Evolutionary conservation across 371 early-diverging fungal genomes (phyloP).

Genomic region (Blyttiomyces sp.): DNA sequence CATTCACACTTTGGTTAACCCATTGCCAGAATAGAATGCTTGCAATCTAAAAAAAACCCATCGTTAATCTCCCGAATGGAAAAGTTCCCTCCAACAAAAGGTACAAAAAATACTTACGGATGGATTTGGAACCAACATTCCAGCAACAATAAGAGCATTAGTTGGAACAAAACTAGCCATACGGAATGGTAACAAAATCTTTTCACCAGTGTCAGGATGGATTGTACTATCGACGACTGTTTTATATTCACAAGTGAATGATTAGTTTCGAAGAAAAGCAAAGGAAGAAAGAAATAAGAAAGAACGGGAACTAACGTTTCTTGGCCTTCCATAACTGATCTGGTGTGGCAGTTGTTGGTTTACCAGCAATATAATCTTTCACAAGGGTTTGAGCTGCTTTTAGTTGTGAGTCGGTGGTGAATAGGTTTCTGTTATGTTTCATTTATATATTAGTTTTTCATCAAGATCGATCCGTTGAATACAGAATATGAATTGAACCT

Average conservation of each 20-base stretch:
- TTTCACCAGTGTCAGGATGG: constrained; percentile 81
- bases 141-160: constrained; percentile 74
- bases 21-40: constrained; percentile 80
- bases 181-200: constrained; percentile 74
- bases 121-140: constrained; percentile 81
- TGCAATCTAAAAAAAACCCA: constrained; percentile 42
- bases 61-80: background rate
- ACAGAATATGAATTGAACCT: constrained; percentile 32
- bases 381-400: constrained; percentile 59
- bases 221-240: constrained; percentile 67
- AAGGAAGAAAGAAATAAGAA: background rate
- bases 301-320: constrained; percentile 43
- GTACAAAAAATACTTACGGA: constrained; percentile 40
- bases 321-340: constrained; percentile 72
- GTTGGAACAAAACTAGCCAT: constrained; percentile 84
- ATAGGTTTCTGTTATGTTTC: constrained; percentile 59
- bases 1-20: constrained; percentile 80
- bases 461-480: background rate
- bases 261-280: background rate
- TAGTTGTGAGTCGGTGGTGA: constrained; percentile 57
- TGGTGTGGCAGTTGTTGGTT: constrained; percentile 11
- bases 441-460: too few species aligned
- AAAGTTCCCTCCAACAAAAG: background rate
- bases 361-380: constrained; percentile 52
- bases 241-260: too few species aligned